phyloP scores from a whole-genome alignment of 495 filamentous ascomycete genomes.

The Patellaria atrata region DNA sequence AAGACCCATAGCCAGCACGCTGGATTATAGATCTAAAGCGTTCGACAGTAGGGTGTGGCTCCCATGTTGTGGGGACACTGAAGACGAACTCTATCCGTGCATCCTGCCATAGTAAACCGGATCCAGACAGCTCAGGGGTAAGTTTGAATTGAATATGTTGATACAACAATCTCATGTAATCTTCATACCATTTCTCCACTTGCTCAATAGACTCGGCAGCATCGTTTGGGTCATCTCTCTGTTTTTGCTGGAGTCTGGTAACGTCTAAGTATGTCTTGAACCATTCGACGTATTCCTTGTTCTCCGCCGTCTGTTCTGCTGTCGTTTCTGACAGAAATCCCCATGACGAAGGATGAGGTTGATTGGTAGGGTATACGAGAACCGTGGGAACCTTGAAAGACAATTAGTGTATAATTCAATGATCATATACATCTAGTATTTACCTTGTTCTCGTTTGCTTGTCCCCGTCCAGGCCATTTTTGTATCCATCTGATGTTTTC shows the following conservation, averaged over 20 bases:
- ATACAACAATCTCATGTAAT: constrained; percentile 41
- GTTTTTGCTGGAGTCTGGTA: constrained; percentile 25
- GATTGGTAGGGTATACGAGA: constrained; percentile 35
- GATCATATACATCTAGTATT: background rate
- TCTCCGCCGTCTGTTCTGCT: constrained; percentile 29
- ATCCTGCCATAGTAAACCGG: constrained; percentile 31
- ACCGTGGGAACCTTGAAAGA: constrained; percentile 34
- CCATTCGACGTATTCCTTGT: constrained; percentile 32
- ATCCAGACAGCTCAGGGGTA: constrained; percentile 25
- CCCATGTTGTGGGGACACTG: constrained; percentile 54
- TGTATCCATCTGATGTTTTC: constrained; percentile 40
- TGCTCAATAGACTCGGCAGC: constrained; percentile 23
- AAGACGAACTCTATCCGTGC: constrained; percentile 47
- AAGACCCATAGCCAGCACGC: constrained; percentile 36
- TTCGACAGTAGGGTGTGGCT: constrained; percentile 40
- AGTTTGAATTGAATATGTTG: constrained; percentile 33
- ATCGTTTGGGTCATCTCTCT: constrained; percentile 17
- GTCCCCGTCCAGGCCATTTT: constrained; percentile 42
- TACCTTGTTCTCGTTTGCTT: constrained; percentile 38
- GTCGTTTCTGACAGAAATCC: constrained; percentile 35
- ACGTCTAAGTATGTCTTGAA: constrained; percentile 48
- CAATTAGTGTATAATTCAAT: background rate
- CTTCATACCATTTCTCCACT: constrained; percentile 35
- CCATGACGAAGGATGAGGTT: constrained; percentile 34
- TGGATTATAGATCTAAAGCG: constrained; percentile 36